Percentiles rank a stretch among this genome's conserved stretches.
Evolutionary conservation across 2,329 filamentous ascomycete genomes (phyloP).

Genomic region (Talaromyces sp.): DNA sequence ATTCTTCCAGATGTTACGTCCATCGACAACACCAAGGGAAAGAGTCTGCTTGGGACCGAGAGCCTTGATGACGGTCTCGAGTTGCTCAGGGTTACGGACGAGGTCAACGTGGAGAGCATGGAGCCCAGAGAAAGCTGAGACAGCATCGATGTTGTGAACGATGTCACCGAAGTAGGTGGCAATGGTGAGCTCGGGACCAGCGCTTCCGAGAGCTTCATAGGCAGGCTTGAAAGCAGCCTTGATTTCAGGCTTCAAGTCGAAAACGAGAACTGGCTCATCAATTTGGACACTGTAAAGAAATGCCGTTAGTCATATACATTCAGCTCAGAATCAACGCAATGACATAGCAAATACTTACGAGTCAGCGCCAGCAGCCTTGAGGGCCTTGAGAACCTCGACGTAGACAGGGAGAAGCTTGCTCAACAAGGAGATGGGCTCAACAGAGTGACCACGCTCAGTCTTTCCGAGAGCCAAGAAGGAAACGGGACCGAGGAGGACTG

Average conservation of each 20-base stretch:
- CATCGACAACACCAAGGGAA: slow-evolving; percentile 94
- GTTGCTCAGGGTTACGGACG: slow-evolving; percentile 97
- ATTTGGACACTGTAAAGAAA: slow-evolving; percentile 74
- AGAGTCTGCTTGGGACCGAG: slow-evolving; percentile 85
- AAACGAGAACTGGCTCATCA: slow-evolving; percentile 94
- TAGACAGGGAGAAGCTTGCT: slow-evolving; percentile 93
- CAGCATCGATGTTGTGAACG: slow-evolving; percentile 93
- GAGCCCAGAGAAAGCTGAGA: slow-evolving; percentile 66
- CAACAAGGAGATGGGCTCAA: slow-evolving; percentile 89
- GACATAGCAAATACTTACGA: slow-evolving; percentile 7
- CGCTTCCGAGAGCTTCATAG: slow-evolving; percentile 75
- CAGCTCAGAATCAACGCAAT: background rate
- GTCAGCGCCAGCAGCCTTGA: slow-evolving; percentile 94
- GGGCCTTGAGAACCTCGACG: slow-evolving; percentile 82
- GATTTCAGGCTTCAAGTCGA: slow-evolving; percentile 81
- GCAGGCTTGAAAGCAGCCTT: slow-evolving; percentile 98
- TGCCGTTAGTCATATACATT: background rate
- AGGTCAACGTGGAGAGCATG: slow-evolving; percentile 91
- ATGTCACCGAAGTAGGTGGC: slow-evolving; percentile 99
- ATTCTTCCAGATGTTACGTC: slow-evolving; percentile 99
- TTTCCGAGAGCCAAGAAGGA: slow-evolving; percentile 97
- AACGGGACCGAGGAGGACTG: slow-evolving; percentile 90
- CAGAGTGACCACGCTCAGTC: slow-evolving; percentile 89
- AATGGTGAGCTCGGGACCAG: slow-evolving; percentile 81
- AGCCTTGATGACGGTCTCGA: slow-evolving; percentile 74